A percentile compares a stretch with the other conserved stretches of the same genome.
Conservation (phyloP, 441 rosid genomes). For the Manihot esculenta region DNA sequence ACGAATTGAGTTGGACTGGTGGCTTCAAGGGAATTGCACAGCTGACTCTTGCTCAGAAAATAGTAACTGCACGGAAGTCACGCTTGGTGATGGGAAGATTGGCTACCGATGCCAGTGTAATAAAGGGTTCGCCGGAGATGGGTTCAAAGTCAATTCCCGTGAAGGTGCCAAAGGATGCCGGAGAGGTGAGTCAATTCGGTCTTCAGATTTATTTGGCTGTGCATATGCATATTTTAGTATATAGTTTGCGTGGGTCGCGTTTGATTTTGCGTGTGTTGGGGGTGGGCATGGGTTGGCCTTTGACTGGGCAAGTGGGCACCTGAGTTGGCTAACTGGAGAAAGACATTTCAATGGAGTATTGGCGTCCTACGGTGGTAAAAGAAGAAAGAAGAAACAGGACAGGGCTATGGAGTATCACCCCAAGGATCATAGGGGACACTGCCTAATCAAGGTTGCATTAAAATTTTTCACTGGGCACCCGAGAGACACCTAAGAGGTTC, state of each 20-base stretch:
- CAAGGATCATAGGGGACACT: background rate
- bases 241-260: background rate
- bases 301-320: conserved; percentile 11
- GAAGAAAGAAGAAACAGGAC: background rate
- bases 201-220: background rate
- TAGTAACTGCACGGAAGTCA: conserved; percentile 24
- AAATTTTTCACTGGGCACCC: too few relatives aligned
- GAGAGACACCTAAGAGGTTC: too few relatives aligned
- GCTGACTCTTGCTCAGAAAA: conserved; percentile 28
- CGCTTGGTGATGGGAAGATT: background rate
- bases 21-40: conserved; percentile 42
- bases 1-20: conserved; percentile 55
- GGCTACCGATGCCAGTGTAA: conserved; percentile 54
- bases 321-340: conserved; percentile 10
- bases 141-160: conserved; percentile 34
- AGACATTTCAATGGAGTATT: conserved; percentile 4
- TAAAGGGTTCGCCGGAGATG: conserved; percentile 58
- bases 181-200: conserved; percentile 50
- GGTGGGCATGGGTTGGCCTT: conserved; percentile 19
- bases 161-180: conserved; percentile 37
- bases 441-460: background rate
- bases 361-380: conserved; percentile 3
- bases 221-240: background rate
- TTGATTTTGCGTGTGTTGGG: conserved; percentile 5
- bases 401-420: background rate